Evolutionary conservation across 2,329 filamentous ascomycete species (phyloP), one percentile per base, ranked within the genome.

Genomic region (Xylariaceae sp.): DNA sequence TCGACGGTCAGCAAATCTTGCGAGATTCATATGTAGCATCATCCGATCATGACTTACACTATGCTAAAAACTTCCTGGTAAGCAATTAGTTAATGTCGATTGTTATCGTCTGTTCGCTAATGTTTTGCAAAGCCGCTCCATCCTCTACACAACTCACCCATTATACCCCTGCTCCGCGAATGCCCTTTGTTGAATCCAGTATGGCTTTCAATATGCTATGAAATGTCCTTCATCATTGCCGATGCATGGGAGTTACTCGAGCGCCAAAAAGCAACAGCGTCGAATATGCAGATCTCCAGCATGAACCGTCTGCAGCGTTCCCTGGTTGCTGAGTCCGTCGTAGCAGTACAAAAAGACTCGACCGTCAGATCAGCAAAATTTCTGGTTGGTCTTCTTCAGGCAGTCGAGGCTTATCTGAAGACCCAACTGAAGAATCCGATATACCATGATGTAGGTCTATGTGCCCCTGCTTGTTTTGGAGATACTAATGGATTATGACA

Each of bases 301-400:
- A 69, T 87, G 57, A 86, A 78, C 55, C 76, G 84, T 7, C 71
- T 87, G 7, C 82, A 87, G 64, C 74, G 84, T 52, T 86, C 84
- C 1, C 71, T 77, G 36, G 72, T 84, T 5, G 76, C 76, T 18
- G 74, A 75, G 44, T 75, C 77, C 14, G 77, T 84, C 16, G 75
- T 80, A 12, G 75, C 76, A 7, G 77, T 84, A 5, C 75, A 78
- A 0, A 84, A 81, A 55, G 84, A 87, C 58, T 81, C 83, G 1
- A 87, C 84, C 2, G 75, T 78, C 5, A 73, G 74, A 48, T 71
- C 82, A 6, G 74, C 73, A 1, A 67, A 67, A 2, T 87, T 86
- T 55, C 66, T 86, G 5, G 61, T 65, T 2, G 72, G 70, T 1
- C 68, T 74, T 2, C 61, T 83, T 11, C 63, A 66, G 17, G 63